These are phyloP conservation scores for Penicillium sp. DNA, from an alignment of 2,329 filamentous ascomycete species.

Conservation along the genomic window DNA sequence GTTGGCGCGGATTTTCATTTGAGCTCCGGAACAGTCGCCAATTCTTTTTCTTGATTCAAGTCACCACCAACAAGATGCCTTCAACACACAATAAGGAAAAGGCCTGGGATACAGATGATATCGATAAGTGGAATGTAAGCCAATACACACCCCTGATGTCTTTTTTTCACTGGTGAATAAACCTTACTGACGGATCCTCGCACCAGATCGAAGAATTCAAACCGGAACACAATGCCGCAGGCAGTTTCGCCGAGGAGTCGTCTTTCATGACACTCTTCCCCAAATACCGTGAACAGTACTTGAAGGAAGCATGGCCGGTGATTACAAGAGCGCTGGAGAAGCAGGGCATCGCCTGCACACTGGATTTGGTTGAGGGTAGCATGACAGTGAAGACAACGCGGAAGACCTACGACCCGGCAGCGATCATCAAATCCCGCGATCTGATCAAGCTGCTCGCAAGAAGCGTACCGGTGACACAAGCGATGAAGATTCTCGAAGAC, in stretches of 20 bases:
- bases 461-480: slow-evolving; percentile 69
- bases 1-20: slow-evolving; percentile 28
- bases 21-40: slow-evolving; percentile 19
- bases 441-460: slow-evolving; percentile 89
- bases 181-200: neutral
- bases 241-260: slow-evolving; percentile 88
- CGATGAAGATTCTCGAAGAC: slow-evolving; percentile 91
- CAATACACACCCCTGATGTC: neutral
- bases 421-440: slow-evolving; percentile 90
- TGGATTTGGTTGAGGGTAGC: slow-evolving; percentile 91
- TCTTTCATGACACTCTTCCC: slow-evolving; percentile 83
- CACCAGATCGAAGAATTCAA: slow-evolving; percentile 76
- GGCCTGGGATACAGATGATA: slow-evolving; percentile 93
- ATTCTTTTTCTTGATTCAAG: slow-evolving; percentile 9
- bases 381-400: slow-evolving; percentile 96
- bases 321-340: slow-evolving; percentile 86
- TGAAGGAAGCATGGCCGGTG: slow-evolving; percentile 89
- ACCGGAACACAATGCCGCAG: slow-evolving; percentile 77
- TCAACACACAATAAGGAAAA: slow-evolving; percentile 88
- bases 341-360: slow-evolving; percentile 80
- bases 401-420: slow-evolving; percentile 86
- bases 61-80: slow-evolving; percentile 61
- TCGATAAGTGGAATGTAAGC: slow-evolving; percentile 90
- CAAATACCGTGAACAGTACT: slow-evolving; percentile 92
- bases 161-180: neutral